Evolutionary conservation across 2,329 filamentous ascomycete species (phyloP), one percentile per base, ranked within the genome.

Genomic region (Ascochyta rabiei): DNA sequence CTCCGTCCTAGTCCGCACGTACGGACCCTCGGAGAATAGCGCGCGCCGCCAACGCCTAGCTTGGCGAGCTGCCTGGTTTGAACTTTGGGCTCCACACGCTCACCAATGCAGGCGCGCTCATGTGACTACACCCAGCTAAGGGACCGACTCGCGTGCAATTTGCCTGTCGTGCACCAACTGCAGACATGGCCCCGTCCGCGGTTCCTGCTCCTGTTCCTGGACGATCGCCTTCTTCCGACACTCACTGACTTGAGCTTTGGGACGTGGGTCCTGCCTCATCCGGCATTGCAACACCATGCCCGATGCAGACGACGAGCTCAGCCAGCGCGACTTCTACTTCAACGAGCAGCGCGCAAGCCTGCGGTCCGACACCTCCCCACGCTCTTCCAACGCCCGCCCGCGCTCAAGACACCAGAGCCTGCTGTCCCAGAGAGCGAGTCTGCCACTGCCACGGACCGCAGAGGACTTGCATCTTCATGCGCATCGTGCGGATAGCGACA

Each of bases 321-420:
- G 62, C 13, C 62, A 56, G 51, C 69, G 70, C 60, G 62, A 69
- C 8, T 62, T 56, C 37, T 67, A 74, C 55, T 75, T 68, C 62
- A 69, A 68, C 60, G 67, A 71, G 47, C 72, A 75, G 59, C 71
- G 71, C 58, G 73, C 73, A 4, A 50, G 47, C 23, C 38, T 56
- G 38, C 53, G 42, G 6, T 72, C 70, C 3, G 56, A 40, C 67
- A 64, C 46, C 57, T 66, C 57, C 13, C 53, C 51, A 15, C 49
- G 34, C 5, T 66, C 66, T 2, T 51, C 57, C 18, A 60, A 53
- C 46, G 55, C 62, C 15, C 61, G 43, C 23, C 45, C 47, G 16
- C 59, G 56, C 23, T 57, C 62, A 1, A 57, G 56, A 18, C 58
- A 62, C n/a, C 54, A 51, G 28, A 60, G 53, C 35, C 39, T 59